phyloP scores from a whole-genome alignment of 192 early-diverging fungal species.

The Linnemannia zychae region DNA sequence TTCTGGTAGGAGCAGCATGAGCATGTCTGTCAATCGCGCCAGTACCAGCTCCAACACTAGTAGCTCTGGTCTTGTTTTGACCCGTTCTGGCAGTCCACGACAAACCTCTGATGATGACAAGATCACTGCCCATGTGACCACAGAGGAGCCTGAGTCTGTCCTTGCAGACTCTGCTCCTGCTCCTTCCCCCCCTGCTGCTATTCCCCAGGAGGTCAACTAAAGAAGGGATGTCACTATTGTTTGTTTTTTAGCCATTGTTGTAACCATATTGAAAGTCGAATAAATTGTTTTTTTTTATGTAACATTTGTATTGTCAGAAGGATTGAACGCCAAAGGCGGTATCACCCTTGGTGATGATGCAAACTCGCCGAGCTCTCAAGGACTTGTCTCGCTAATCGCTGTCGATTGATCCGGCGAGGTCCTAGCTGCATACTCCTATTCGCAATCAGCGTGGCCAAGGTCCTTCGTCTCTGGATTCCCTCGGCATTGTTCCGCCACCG shows the following conservation, averaged over 20 bases:
- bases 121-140: not conserved
- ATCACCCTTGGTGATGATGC: not conserved
- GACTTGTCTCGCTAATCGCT: constrained; percentile 22
- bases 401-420: constrained; percentile 39
- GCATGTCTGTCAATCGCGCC: constrained; percentile 31
- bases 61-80: constrained; percentile 1
- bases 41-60: constrained; percentile 46
- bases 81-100: not conserved
- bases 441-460: constrained; percentile 40
- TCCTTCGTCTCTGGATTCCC: constrained; percentile 39
- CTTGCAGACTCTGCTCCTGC: not conserved
- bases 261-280: not conserved
- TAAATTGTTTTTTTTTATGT: not conserved
- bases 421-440: constrained; percentile 27
- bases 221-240: not conserved
- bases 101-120: not conserved
- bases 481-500: constrained; percentile 41
- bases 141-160: not conserved
- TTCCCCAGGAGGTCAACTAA: constrained; percentile 2
- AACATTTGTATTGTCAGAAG: too few species aligned
- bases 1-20: constrained; percentile 48
- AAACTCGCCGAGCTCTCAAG: not conserved
- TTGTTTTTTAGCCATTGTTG: not conserved
- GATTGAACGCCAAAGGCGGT: not conserved
- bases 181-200: not conserved